Conservation (phyloP, 768 basidiomycete genomes). For the Clitopilus passeckerianus region DNA sequence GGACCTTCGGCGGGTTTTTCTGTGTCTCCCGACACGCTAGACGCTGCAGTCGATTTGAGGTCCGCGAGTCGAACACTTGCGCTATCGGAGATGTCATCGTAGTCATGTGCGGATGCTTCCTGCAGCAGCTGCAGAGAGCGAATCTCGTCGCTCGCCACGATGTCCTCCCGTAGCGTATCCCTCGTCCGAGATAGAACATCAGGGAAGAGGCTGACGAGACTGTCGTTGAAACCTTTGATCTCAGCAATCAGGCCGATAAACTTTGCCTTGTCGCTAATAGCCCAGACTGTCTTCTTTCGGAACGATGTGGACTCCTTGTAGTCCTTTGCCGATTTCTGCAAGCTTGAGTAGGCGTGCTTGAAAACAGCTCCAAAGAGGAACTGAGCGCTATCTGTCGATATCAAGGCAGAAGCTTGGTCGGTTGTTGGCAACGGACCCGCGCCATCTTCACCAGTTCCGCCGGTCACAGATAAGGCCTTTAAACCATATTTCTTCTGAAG, state of each 20-base stretch:
- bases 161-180: not conserved
- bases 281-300: not conserved
- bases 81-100: constrained; percentile 1
- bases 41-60: too few species aligned
- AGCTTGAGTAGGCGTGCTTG: not conserved
- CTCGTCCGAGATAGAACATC: not conserved
- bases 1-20: too few species aligned
- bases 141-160: not conserved
- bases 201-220: constrained; percentile 1
- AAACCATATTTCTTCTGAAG: not conserved
- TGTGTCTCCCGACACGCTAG: too few species aligned
- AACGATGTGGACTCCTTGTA: not conserved
- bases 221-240: not conserved
- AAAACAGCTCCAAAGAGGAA: not conserved
- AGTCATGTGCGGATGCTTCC: not conserved
- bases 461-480: not conserved
- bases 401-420: not conserved
- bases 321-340: not conserved
- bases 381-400: not conserved
- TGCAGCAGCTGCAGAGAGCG: not conserved
- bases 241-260: not conserved
- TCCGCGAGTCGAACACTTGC: not conserved
- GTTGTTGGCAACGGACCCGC: not conserved
- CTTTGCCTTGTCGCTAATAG: not conserved
- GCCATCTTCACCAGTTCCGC: not conserved